Evolutionary conservation across 768 basidiomycete species (phyloP), one percentile per base, ranked within the genome.

Genomic region (Daedaleopsis nitida): DNA sequence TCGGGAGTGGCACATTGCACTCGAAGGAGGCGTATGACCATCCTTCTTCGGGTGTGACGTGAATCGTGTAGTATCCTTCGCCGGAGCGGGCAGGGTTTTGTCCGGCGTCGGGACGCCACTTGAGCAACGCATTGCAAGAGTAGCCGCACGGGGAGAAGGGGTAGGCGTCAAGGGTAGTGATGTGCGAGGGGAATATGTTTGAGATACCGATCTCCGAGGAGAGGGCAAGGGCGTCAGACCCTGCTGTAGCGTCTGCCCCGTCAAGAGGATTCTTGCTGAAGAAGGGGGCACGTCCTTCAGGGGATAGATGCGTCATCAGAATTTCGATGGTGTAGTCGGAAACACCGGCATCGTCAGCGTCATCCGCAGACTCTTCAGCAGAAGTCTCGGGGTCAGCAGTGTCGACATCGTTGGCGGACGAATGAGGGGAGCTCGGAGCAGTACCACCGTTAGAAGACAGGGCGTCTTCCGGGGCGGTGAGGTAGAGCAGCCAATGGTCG

Each of bases 1-100:
- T 64, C 45, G 77, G 72, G 47, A 89, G 78, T 5, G 93, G 93
- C n/a, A 97, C 86, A 75, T 99, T 99, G 78, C 94, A 96, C 76
- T 99, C 97, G 78, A 99, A 98, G 69, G 91, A 94, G 65, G 97
- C 97, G 74, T 97, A 99, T 49, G 95, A 97, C 91, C 94, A 98
- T 58, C 92, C 96, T 68, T 92, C 88, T 75, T 98, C 97, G 27
- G 97, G 97, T 0, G 97, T 99, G 61, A 98, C 96, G 73, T 99
- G 97, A 58, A 99, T 96, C 8, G 94, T 98, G 73, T 93, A 98
- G 75, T 99, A 99, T 42, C 96, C 94, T 74, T 98, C 97, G 16
- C 86, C 86, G 17, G 69, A 70, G 4, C 57, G 53, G 38, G 74
- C 68, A 57, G 72, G 58, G 59, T 59, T 68, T 65, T 72, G 58